Evolutionary conservation across 176 grass and related monocot genomes (phyloP), one percentile per base, ranked within the genome.

Genomic region (Phyllostachys edulis): DNA sequence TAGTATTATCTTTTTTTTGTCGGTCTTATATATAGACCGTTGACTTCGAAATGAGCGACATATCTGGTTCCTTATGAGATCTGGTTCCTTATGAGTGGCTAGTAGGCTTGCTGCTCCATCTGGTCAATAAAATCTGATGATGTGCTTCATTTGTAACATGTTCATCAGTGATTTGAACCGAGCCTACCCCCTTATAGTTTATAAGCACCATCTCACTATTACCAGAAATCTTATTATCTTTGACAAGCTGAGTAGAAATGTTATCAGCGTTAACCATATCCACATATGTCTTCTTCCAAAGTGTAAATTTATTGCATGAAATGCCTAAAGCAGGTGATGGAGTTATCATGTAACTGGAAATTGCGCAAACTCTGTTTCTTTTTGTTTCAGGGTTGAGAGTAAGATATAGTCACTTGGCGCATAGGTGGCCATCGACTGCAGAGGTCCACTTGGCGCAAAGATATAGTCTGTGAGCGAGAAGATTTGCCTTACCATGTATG

Each of bases 351-450:
- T 16, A 66, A 3, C 3, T 72, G 27, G 38, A 46, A 74, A 67
- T 72, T 29, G 38, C 65, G 75, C 52, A 63, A 63, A 36, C 4
- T 12, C 37, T 42, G 40, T 69, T 87, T 46, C 7, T 51, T 71
- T 69, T 64, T 86, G 54, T 84, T 87, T 8, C 89, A 98, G 95
- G 87, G 74, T 95, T 72, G 95, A 98, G 60, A 85, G 41, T 46
- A 97, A 84, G 92, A 94, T 29, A 29, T 29, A 29, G 29, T 29
- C 29, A 29, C 29, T 29, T 29, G 29, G 29, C 49, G 62, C 79
- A 67, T 57, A 16, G 76, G 59, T 73, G 84, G 23, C 41, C 52
- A 46, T 51, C 59, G 37, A 63, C 38, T 80, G 81, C 63, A 85
- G 71, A 80, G 62, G 69, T 84, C 80, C 76, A 79, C 26, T 80